Conservation (phyloP, 73 alveolate genomes). For the Blepharisma japonicum region DNA sequence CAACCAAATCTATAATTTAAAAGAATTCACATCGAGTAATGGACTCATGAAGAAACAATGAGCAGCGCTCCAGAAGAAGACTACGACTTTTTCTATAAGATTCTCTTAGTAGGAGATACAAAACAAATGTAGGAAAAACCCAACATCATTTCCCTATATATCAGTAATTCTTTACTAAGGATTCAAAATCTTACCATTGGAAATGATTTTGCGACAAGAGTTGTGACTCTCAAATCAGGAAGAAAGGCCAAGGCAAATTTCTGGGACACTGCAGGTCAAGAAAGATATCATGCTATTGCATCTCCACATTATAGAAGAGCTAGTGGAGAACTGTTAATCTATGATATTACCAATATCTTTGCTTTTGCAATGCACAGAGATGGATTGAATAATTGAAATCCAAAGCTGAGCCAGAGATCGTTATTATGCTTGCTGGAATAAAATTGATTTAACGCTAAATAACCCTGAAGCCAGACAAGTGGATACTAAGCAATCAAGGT, state of each 20-base stretch:
- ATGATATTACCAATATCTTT: conserved; percentile 56
- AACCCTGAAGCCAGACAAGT: conserved; percentile 38
- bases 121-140: conserved; percentile 54
- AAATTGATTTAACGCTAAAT: conserved; percentile 50
- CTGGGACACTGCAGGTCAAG: conserved; percentile 92
- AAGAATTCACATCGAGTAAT: too few relatives aligned
- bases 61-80: not conserved
- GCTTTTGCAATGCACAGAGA: conserved; percentile 53
- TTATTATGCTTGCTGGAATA: conserved; percentile 65
- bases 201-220: conserved; percentile 22
- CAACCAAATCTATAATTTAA: too few relatives aligned
- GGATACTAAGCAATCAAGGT: conserved; percentile 36
- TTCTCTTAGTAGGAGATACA: conserved; percentile 54
- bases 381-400: conserved; percentile 66
- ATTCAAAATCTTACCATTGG: conserved; percentile 27
- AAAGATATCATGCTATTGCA: conserved; percentile 68
- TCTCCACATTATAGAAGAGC: conserved; percentile 81
- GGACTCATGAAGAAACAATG: too few relatives aligned
- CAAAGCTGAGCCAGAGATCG: conserved; percentile 59
- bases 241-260: conserved; percentile 58
- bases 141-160: conserved; percentile 36
- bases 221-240: not conserved
- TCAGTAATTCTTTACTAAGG: conserved; percentile 38
- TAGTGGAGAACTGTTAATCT: conserved; percentile 68
- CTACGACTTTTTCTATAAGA: conserved; percentile 39